Evolutionary conservation across 1,284 basidiomycete genomes (phyloP).

Genomic region (Cryptococcus depauperatus): DNA sequence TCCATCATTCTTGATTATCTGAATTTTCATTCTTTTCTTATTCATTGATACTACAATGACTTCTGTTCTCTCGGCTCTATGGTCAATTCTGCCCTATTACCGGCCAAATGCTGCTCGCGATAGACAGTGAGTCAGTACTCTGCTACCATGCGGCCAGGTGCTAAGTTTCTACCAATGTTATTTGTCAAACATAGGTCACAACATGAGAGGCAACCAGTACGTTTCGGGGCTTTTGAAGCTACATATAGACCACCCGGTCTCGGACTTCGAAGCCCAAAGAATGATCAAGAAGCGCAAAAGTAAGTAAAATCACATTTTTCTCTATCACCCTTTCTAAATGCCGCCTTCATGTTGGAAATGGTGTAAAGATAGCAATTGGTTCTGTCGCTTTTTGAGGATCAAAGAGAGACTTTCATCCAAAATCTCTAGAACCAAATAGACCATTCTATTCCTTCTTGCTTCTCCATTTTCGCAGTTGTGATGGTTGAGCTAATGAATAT

Average conservation of each 20-base stretch:
- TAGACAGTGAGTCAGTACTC: slow-evolving; percentile 12
- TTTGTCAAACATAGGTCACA: slow-evolving; percentile 6
- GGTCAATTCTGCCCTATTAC: slow-evolving; percentile 27
- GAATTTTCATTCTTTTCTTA: too few relatives aligned
- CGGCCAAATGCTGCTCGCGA: slow-evolving; percentile 25
- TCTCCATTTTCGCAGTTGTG: slow-evolving; percentile 5
- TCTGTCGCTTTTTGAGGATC: too few relatives aligned
- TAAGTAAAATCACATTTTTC: too few relatives aligned
- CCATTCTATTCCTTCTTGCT: slow-evolving; percentile 1
- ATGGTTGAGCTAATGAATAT: slow-evolving; percentile 1
- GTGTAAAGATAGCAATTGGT: too few relatives aligned
- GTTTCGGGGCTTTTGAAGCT: slow-evolving; percentile 41
- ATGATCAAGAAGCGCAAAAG: slow-evolving; percentile 40
- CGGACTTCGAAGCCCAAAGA: slow-evolving; percentile 27
- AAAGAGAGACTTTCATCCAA: slow-evolving; percentile 16
- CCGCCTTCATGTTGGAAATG: too few relatives aligned
- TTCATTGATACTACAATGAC: too few relatives aligned
- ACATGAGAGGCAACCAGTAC: slow-evolving; percentile 13
- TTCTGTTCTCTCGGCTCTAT: slow-evolving; percentile 19
- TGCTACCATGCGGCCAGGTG: neutral
- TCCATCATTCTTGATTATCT: too few relatives aligned
- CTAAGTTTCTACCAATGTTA: neutral
- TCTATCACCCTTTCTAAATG: too few relatives aligned
- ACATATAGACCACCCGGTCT: slow-evolving; percentile 30
- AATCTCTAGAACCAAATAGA: slow-evolving; percentile 17